Evolutionary conservation across 176 grass and related monocot genomes (phyloP).

Genomic region (Lolium perenne): DNA sequence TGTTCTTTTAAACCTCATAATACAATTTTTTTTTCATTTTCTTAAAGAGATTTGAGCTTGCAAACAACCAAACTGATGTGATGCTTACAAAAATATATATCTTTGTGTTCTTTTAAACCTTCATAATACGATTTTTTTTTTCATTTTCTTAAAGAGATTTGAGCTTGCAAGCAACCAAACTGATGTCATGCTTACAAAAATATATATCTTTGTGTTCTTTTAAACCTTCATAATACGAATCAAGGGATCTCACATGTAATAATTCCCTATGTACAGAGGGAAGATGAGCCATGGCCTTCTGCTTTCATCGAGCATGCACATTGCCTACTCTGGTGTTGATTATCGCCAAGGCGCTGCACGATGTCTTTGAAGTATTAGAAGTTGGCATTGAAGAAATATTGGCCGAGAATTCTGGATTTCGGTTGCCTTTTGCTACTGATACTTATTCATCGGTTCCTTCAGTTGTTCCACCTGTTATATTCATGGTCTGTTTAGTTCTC

Average conservation of each 20-base stretch:
- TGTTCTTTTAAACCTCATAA: neutral
- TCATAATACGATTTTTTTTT: neutral
- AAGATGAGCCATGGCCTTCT: constrained; percentile 67
- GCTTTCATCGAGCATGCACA: constrained; percentile 63
- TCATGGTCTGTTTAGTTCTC: too few species aligned
- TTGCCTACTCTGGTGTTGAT: constrained; percentile 74
- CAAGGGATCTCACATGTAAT: constrained; percentile 32
- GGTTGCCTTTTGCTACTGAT: too few species aligned
- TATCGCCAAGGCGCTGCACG: constrained; percentile 57
- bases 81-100: neutral
- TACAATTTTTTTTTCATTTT: constrained; percentile 49
- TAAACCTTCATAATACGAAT: neutral
- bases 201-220: neutral
- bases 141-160: neutral
- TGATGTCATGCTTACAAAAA: neutral
- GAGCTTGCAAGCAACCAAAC: neutral
- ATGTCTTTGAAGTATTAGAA: constrained; percentile 44
- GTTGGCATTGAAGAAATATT: constrained; percentile 73
- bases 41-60: neutral
- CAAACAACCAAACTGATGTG: neutral
- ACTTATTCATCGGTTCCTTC: too few species aligned
- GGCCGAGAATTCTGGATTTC: constrained; percentile 60
- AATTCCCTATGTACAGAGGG: constrained; percentile 64
- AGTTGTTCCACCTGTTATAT: too few species aligned
- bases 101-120: neutral